Evolutionary conservation across 2,329 filamentous ascomycete species (phyloP).

Genomic region (Sporothrix phasma): DNA sequence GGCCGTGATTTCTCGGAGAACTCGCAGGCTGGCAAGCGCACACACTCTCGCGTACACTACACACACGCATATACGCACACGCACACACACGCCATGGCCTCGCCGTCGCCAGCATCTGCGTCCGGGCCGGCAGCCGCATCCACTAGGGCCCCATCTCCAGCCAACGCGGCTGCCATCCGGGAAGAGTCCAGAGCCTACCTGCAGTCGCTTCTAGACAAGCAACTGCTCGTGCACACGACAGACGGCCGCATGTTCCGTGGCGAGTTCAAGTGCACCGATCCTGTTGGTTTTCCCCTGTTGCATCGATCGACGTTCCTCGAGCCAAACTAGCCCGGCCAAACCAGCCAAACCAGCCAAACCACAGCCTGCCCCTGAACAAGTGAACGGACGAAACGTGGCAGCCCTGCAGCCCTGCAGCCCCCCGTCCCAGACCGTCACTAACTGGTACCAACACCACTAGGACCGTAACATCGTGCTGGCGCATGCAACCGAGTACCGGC

Average conservation of each 20-base stretch:
- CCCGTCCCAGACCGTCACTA: no score
- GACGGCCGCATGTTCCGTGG: conserved; percentile 86
- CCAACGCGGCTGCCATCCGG: background rate
- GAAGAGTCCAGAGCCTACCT: conserved; percentile 35
- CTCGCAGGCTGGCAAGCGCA: background rate
- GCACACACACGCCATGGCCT: background rate
- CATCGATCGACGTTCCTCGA: background rate
- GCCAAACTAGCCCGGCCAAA: no score
- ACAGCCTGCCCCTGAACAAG: background rate
- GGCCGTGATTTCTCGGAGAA: background rate
- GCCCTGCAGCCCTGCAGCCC: background rate
- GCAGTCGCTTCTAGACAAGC: conserved; percentile 62
- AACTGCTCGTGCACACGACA: conserved; percentile 65
- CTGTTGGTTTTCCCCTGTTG: conserved; percentile 38
- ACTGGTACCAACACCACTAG: conserved; percentile 40
- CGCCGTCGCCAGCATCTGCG: background rate
- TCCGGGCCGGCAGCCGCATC: background rate
- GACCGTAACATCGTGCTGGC: conserved; percentile 82
- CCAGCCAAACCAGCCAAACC: no score
- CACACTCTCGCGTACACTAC: background rate
- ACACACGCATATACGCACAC: background rate
- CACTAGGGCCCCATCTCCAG: background rate
- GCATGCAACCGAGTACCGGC: conserved; percentile 80
- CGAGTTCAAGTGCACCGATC: conserved; percentile 88
- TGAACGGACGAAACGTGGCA: no score